phyloP scores from a whole-genome alignment of 2,329 filamentous ascomycete genomes.

The Pseudocercospora fuligena region DNA sequence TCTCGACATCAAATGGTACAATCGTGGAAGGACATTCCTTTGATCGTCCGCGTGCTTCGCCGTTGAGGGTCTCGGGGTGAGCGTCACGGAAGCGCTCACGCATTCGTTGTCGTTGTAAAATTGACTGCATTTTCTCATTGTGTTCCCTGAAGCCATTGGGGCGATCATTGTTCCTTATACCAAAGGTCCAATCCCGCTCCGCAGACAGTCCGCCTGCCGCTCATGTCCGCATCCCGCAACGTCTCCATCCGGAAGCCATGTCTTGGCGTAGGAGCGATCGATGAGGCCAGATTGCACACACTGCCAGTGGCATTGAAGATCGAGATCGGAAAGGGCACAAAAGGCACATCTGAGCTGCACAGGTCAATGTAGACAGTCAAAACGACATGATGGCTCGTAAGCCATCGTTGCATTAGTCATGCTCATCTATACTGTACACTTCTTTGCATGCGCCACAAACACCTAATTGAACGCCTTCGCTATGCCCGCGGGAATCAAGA shows the following conservation, averaged over 20 bases:
- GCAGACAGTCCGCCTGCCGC: not conserved
- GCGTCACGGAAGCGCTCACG: no score
- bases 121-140: no score
- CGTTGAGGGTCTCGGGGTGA: no score
- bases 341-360: not conserved
- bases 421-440: conserved; percentile 12
- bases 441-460: not conserved
- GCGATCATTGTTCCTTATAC: no score
- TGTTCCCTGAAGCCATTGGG: no score
- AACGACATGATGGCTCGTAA: not conserved
- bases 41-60: no score
- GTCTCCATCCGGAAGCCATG: not conserved
- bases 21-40: no score
- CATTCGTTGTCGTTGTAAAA: no score
- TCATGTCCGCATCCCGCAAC: not conserved
- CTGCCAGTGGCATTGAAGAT: not conserved
- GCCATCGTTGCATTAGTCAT: conserved; percentile 8
- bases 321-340: not conserved
- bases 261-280: not conserved
- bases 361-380: not conserved
- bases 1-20: no score
- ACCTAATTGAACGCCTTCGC: conserved; percentile 7
- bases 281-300: not conserved
- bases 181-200: not conserved
- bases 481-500: conserved; percentile 11